A percentile compares a stretch with the other conserved stretches of the same genome.
Conservation (phyloP, 257 asterid species). For the Gentiana dahurica region DNA sequence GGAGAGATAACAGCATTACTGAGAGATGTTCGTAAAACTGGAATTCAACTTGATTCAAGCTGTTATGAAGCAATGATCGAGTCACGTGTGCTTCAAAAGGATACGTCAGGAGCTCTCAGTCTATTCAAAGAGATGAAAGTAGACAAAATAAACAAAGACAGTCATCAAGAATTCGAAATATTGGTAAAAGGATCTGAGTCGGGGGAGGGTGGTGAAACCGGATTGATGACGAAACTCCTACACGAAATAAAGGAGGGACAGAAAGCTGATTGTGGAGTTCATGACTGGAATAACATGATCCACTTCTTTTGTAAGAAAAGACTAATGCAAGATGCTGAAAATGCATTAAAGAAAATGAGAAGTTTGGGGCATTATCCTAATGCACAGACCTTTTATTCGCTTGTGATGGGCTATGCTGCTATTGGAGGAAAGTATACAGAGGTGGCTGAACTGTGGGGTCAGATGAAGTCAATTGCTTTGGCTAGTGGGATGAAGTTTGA, state of each 20-base stretch:
- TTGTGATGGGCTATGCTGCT: constrained; percentile 81
- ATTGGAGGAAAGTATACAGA: constrained; percentile 75
- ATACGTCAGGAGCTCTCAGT: constrained; percentile 61
- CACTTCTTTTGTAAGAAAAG: constrained; percentile 90
- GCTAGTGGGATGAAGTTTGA: constrained; percentile 70
- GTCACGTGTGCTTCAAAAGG: constrained; percentile 57
- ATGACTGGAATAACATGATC: constrained; percentile 82
- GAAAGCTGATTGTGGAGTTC: constrained; percentile 54
- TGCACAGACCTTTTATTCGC: constrained; percentile 81
- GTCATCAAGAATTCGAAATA: constrained; percentile 31
- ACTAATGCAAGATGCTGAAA: constrained; percentile 87
- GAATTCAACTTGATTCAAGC: constrained; percentile 69
- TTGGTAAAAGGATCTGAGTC: constrained; percentile 19
- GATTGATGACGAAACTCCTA: constrained; percentile 59
- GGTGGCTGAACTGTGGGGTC: constrained; percentile 91
- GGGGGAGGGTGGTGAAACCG: constrained; percentile 29
- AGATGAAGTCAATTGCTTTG: constrained; percentile 62
- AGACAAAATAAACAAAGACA: constrained; percentile 47
- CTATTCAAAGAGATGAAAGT: constrained; percentile 89
- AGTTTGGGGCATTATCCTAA: constrained; percentile 67
- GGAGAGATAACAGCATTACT: constrained; percentile 54
- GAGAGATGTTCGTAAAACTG: constrained; percentile 81
- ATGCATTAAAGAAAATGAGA: constrained; percentile 85
- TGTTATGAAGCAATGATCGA: constrained; percentile 54
- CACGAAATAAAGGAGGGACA: constrained; percentile 76